A percentile compares a stretch with the other conserved stretches of the same genome.
Conservation (phyloP, 2,329 filamentous ascomycete species). For the Claviceps arundinis region DNA sequence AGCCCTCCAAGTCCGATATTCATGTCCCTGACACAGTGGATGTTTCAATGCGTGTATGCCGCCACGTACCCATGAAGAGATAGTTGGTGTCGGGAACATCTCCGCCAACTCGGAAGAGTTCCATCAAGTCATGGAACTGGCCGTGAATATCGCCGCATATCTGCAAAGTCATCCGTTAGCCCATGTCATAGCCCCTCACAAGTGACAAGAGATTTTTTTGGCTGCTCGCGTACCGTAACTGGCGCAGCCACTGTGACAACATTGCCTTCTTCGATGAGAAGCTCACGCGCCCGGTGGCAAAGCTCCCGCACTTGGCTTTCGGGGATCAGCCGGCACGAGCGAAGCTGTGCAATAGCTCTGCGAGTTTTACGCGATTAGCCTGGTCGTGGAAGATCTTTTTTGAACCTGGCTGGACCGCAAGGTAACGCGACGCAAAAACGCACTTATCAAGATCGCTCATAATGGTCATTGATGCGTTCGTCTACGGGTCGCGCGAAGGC, state of each 20-base stretch:
- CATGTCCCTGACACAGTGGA: not conserved
- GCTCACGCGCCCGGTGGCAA: constrained; percentile 91
- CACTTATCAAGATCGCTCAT: constrained; percentile 96
- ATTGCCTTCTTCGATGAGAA: constrained; percentile 94
- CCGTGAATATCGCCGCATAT: constrained; percentile 97
- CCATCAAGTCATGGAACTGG: constrained; percentile 95
- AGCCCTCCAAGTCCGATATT: not conserved
- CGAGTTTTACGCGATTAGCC: not conserved
- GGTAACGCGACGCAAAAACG: constrained; percentile 9
- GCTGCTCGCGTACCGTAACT: constrained; percentile 54
- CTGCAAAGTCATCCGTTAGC: constrained; percentile 24
- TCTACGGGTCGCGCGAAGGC: constrained; percentile 3
- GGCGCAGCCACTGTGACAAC: constrained; percentile 91
- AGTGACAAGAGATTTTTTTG: not conserved
- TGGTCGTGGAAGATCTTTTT: not conserved
- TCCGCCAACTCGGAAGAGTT: constrained; percentile 84
- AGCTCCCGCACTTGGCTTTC: constrained; percentile 91
- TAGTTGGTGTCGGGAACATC: constrained; percentile 94
- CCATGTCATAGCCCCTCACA: not conserved
- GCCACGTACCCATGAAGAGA: constrained; percentile 74
- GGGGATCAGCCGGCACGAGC: constrained; percentile 90
- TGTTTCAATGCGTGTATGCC: too few relatives aligned
- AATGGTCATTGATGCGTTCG: constrained; percentile 12
- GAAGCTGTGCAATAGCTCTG: constrained; percentile 88
- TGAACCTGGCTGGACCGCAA: too few relatives aligned